Percentiles rank a stretch among this genome's conserved stretches.
Conservation (phyloP, 1,284 basidiomycete species). For the Rhodotorula sp. region DNA sequence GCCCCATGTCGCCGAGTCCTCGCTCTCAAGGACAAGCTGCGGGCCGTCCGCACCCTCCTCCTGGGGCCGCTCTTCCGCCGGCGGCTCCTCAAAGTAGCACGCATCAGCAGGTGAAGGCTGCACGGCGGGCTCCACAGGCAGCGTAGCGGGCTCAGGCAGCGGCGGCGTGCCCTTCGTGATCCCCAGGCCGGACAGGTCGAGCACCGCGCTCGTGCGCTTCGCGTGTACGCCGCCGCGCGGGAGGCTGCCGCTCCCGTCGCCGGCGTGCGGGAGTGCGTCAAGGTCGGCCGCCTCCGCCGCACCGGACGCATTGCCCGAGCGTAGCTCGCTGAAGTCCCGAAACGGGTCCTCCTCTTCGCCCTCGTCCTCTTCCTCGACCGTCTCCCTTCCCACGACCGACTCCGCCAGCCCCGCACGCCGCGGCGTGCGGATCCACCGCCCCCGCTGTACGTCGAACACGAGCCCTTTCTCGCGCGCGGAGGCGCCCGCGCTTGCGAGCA, state of each 20-base stretch:
- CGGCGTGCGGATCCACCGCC: slow-evolving; percentile 72
- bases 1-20: slow-evolving; percentile 30
- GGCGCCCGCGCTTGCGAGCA: slow-evolving; percentile 57
- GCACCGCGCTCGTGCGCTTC: background rate
- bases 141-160: background rate
- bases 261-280: slow-evolving; percentile 12
- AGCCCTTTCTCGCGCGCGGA: slow-evolving; percentile 77
- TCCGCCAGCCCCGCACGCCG: background rate
- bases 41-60: slow-evolving; percentile 2
- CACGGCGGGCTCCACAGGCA: background rate
- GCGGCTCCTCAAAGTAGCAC: slow-evolving; percentile 24
- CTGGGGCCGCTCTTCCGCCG: background rate
- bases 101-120: slow-evolving; percentile 12
- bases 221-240: background rate
- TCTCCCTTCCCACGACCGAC: background rate
- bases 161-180: slow-evolving; percentile 37
- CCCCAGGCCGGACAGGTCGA: slow-evolving; percentile 29
- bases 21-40: slow-evolving; percentile 17
- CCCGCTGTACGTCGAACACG: slow-evolving; percentile 75
- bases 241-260: slow-evolving; percentile 14
- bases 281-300: background rate
- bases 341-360: slow-evolving; percentile 36
- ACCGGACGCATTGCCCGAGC: slow-evolving; percentile 5
- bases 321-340: slow-evolving; percentile 25
- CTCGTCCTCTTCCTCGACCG: slow-evolving; percentile 1